phyloP scores from a whole-genome alignment of 2,329 filamentous ascomycete genomes.

The Triangularia verruculosa region DNA sequence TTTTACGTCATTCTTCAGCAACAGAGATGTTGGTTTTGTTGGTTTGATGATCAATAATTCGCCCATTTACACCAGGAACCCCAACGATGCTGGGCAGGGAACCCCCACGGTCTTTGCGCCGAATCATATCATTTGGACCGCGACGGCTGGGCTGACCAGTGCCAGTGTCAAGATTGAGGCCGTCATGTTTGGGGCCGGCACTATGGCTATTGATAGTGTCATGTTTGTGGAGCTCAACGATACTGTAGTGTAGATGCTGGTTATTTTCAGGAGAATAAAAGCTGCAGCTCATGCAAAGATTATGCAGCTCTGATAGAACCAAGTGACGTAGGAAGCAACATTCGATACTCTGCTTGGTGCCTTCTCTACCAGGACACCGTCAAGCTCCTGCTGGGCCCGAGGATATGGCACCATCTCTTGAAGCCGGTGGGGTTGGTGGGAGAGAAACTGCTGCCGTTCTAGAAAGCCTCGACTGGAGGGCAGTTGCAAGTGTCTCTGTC shows the following conservation, averaged over 20 bases:
- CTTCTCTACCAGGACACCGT: too few relatives aligned
- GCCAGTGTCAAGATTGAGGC: conserved; percentile 5
- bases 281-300: too few relatives aligned
- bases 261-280: neutral
- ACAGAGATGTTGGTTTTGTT: neutral
- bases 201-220: conserved; percentile 3
- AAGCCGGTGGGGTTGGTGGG: too few relatives aligned
- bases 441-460: too few relatives aligned
- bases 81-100: neutral
- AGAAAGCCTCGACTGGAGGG: too few relatives aligned
- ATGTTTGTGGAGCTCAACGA: conserved; percentile 6
- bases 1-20: conserved; percentile 6
- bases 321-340: too few relatives aligned
- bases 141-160: neutral
- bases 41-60: conserved; percentile 6
- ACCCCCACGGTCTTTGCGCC: neutral
- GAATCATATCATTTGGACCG: conserved; percentile 4
- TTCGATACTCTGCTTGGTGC: too few relatives aligned
- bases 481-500: too few relatives aligned
- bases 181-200: neutral
- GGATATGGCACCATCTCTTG: too few relatives aligned
- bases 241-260: neutral
- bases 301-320: too few relatives aligned
- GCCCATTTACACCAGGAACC: conserved; percentile 1
- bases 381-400: too few relatives aligned